Evolutionary conservation across 2,329 filamentous ascomycete genomes (phyloP).

Genomic region (Fusarium marasasianum): DNA sequence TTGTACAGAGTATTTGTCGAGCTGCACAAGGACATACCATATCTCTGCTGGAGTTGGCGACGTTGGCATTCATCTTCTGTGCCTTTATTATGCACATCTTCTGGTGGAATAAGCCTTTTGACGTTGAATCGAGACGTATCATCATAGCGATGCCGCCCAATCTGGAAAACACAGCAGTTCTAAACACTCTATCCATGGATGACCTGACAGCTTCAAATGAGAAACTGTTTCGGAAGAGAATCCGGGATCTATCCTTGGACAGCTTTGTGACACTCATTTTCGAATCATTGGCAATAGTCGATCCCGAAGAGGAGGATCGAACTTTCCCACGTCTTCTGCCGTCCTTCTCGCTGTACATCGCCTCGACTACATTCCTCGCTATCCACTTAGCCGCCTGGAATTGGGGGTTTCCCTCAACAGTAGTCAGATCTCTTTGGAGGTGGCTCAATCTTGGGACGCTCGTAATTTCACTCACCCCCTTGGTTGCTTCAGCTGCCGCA

Average conservation of each 20-base stretch:
- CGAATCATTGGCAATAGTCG: too few species aligned
- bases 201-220: too few species aligned
- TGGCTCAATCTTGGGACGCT: not conserved
- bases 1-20: not conserved
- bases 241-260: too few species aligned
- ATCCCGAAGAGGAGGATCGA: too few species aligned
- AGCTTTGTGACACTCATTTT: too few species aligned
- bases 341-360: not conserved
- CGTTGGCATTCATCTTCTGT: not conserved
- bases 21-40: rapidly evolving
- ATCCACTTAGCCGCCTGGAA: not conserved
- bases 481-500: too few species aligned
- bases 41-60: not conserved
- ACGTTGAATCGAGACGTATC: not conserved
- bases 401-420: rapidly evolving
- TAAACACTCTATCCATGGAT: too few species aligned
- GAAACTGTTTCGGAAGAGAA: too few species aligned
- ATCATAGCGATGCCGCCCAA: too few species aligned
- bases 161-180: too few species aligned
- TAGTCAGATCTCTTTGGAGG: rapidly evolving
- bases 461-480: not conserved
- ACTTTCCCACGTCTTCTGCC: too few species aligned
- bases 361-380: rapidly evolving
- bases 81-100: not conserved
- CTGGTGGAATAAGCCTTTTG: not conserved